phyloP scores from a whole-genome alignment of 2,329 filamentous ascomycete species.

The Colletotrichum sp. region DNA sequence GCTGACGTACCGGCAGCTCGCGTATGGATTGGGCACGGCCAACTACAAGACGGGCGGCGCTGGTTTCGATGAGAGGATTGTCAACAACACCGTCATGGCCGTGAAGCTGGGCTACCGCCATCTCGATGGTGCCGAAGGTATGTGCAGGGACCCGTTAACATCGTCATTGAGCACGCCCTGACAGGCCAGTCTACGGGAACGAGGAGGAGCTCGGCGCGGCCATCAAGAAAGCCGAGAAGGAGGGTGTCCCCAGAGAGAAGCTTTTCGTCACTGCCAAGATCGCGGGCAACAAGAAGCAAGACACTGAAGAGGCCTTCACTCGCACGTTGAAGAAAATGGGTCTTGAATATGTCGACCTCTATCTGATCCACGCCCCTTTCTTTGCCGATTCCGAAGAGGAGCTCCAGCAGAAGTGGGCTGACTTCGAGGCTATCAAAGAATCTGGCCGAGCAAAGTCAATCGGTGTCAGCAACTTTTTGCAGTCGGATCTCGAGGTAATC shows the following conservation, averaged over 20 bases:
- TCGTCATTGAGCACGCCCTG: not conserved
- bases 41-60: slow-evolving; percentile 59
- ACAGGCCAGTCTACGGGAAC: slow-evolving; percentile 60
- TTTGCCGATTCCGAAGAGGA: slow-evolving; percentile 53
- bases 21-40: slow-evolving; percentile 76
- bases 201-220: slow-evolving; percentile 74
- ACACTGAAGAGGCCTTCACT: slow-evolving; percentile 56
- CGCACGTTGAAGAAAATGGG: slow-evolving; percentile 69
- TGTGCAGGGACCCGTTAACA: slow-evolving; percentile 6
- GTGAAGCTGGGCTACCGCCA: slow-evolving; percentile 75
- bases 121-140: slow-evolving; percentile 76
- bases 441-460: slow-evolving; percentile 72
- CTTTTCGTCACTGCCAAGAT: slow-evolving; percentile 73
- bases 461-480: slow-evolving; percentile 78
- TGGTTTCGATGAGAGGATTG: slow-evolving; percentile 59
- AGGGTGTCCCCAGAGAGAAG: slow-evolving; percentile 67
- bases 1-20: slow-evolving; percentile 52
- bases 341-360: slow-evolving; percentile 75
- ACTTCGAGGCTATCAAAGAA: slow-evolving; percentile 69
- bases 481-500: slow-evolving; percentile 59
- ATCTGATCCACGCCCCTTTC: slow-evolving; percentile 66
- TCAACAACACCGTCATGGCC: slow-evolving; percentile 60
- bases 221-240: slow-evolving; percentile 70
- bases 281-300: slow-evolving; percentile 40
- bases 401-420: slow-evolving; percentile 65